Evolutionary conservation across 1,139 yeast genomes (phyloP), one percentile per base, ranked within the genome.

Genomic region (Magnusiomyces suaveolens): DNA sequence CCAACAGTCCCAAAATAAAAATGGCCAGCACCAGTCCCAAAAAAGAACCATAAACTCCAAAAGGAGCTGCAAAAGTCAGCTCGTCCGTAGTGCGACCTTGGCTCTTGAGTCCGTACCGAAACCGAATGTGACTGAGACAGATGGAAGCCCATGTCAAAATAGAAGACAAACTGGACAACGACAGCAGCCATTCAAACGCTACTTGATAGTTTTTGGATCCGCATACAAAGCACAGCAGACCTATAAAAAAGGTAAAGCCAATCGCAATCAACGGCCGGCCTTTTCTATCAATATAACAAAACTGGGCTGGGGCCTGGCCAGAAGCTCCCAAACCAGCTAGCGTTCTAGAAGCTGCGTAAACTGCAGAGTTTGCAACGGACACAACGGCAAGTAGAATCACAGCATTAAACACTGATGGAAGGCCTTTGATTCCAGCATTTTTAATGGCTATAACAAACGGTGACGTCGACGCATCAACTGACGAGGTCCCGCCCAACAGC

Each of bases 271-370:
- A 72, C 47, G 95, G 95, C 69, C 94, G 80, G 62, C 89, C 90
- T 51, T 72, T 69, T 64, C 80, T 80, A 69, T 87, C 95, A 66
- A 85, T 79, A 73, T 85, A 87, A 59, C 81, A 84, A 57, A 81
- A 77, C 73, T 87, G 72, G 63, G 75, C 75, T 62, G 95, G 95
- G 49, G 89, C 88, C 69, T 80, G 83, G 43, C 87, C 85, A 65
- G 85, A 84, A 59, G 83, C 83, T 52, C 95, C 88, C 61, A 88
- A 75, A 8, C 95, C 85, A 59, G 84, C 83, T 61, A 87, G 72
- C 33, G 95, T 81, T 75, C 96, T 81, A 43, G 95, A 85, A 55
- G 88, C 80, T 38, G 83, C 94, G 69, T 80, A 82, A 49, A 85
- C 79, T 25, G 88, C 81, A 2, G 92, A 83, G 65, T 86, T 86